These are phyloP conservation scores for Paraglomus brasilianum DNA, from an alignment of 192 early-diverging fungal genomes.

Conservation along the genomic window DNA sequence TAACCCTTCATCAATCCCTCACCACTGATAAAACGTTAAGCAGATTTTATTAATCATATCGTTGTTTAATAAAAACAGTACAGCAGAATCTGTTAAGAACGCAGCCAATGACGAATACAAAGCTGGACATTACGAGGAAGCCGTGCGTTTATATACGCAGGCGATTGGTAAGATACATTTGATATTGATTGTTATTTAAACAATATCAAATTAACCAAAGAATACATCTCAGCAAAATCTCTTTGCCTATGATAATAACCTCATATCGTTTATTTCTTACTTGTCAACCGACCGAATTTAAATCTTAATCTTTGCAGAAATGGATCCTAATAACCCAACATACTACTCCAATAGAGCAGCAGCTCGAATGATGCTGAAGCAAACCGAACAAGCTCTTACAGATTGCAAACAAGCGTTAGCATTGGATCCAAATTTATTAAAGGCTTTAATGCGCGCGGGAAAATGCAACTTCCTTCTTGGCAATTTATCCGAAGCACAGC, in stretches of 20 bases:
- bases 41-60: neutral
- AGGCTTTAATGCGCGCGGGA: slow-evolving; percentile 63
- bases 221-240: no score
- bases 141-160: slow-evolving; percentile 67
- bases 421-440: slow-evolving; percentile 60
- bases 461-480: slow-evolving; percentile 75
- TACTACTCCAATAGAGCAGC: slow-evolving; percentile 81
- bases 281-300: neutral
- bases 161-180: slow-evolving; percentile 69
- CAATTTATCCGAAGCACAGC: slow-evolving; percentile 59
- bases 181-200: neutral
- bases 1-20: no score
- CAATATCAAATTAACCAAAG: neutral
- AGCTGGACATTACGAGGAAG: slow-evolving; percentile 61
- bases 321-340: slow-evolving; percentile 59
- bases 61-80: neutral
- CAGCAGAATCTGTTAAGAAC: slow-evolving; percentile 66
- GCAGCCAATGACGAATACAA: slow-evolving; percentile 73
- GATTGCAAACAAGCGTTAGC: slow-evolving; percentile 63
- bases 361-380: slow-evolving; percentile 67
- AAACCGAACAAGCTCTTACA: slow-evolving; percentile 55
- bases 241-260: neutral
- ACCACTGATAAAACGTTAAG: neutral
- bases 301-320: slow-evolving; percentile 35
- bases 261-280: slow-evolving; percentile 1